These are phyloP conservation scores for Cunninghamia lanceolata DNA, from an alignment of 75 land plant species.

Conservation along the genomic window DNA sequence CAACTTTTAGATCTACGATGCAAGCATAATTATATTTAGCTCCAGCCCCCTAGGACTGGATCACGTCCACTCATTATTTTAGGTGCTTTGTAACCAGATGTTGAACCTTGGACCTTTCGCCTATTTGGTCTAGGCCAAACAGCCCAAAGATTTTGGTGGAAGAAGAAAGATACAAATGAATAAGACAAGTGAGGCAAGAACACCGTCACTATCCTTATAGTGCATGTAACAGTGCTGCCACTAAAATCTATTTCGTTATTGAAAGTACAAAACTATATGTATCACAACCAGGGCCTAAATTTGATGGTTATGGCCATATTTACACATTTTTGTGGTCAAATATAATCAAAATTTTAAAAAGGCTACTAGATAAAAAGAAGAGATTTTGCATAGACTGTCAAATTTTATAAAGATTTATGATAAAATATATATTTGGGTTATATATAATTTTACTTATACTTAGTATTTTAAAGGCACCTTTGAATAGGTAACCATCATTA, in stretches of 20 bases:
- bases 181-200: not conserved
- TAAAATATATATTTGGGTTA: too few species aligned
- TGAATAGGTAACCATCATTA: too few species aligned
- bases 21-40: too few species aligned
- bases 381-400: too few species aligned
- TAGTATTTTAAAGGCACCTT: too few species aligned
- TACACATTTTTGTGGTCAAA: too few species aligned
- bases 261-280: not conserved
- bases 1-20: not conserved
- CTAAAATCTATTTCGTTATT: not conserved
- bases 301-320: too few species aligned
- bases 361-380: too few species aligned
- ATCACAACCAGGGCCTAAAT: too few species aligned
- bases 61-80: not conserved
- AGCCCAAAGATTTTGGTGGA: not conserved
- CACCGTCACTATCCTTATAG: not conserved
- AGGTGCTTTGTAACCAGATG: not conserved
- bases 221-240: not conserved
- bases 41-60: not conserved
- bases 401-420: too few species aligned
- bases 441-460: too few species aligned
- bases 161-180: not conserved
- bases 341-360: too few species aligned
- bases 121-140: not conserved
- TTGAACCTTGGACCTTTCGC: not conserved